Evolutionary conservation across 306 rosid genomes (phyloP), one percentile per base, ranked within the genome.

Genomic region (Abrus pulchellus): DNA sequence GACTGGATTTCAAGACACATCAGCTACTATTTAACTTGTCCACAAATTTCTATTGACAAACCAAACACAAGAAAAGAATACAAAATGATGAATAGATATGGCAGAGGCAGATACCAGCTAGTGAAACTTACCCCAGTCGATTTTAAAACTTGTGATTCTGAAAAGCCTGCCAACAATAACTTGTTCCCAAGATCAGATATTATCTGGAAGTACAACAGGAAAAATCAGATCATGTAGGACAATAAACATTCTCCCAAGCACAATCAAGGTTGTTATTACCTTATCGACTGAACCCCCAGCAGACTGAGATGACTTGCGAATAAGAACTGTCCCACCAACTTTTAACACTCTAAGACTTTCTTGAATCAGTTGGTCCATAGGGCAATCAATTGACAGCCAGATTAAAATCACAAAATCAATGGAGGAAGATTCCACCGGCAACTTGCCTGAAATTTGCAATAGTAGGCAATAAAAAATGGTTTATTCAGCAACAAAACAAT

Each of bases 121-220:
- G 45, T 70, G 53, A 70, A 86, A 77, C 94, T 72, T 82, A 92
- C 98, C 88, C 80, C 86, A 73, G 88, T 63, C 70, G 79, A 69
- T 60, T 85, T 89, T 59, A 90, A 74, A 81, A 84, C 73, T 61
- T 90, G 88, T 30, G 86, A 86, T 75, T 94, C 97, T 34, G 86
- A 79, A 86, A 92, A 94, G 60, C 97, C 99, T 5, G 90, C 88
- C 87, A 94, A 74, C 12, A 94, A 85, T 82, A 94, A 82, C 84
- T 86, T 88, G 88, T 77, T 85, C 87, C 84, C 86, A 63, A 93
- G 68, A 79, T 79, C 87, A 33, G 90, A 72, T 67, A 89, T 64
- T 38, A 74, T 2, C 99, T 94, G 87, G 83, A 88, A 76, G 62
- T 47, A 62, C 54, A 38, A 61, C 2, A 71, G 40, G 49, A 6